phyloP scores from a whole-genome alignment of 495 filamentous ascomycete species.

The Neurospora hispaniola region DNA sequence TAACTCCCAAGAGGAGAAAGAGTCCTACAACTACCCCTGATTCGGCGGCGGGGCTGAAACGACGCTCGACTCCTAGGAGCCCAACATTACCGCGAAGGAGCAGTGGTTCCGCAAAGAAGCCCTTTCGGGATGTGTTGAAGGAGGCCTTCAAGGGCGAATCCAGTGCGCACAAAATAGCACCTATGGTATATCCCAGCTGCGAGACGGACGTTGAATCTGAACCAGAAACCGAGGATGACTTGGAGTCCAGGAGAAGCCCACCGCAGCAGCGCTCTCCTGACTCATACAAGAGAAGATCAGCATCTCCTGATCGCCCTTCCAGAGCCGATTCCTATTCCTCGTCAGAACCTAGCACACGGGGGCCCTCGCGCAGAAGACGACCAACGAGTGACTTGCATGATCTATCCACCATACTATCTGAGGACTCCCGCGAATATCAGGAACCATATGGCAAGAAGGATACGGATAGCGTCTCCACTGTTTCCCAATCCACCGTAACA shows the following conservation, averaged over 20 bases:
- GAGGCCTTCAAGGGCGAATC: constrained; percentile 49
- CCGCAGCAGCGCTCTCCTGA: constrained; percentile 19
- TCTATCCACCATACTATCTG: constrained; percentile 63
- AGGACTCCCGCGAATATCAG: constrained; percentile 41
- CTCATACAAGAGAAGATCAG: constrained; percentile 13
- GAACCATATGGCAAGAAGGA: constrained; percentile 20
- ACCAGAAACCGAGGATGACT: constrained; percentile 19
- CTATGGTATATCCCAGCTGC: constrained; percentile 34
- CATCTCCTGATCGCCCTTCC: constrained; percentile 23
- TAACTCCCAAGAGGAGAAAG: constrained; percentile 21
- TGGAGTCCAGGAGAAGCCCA: constrained; percentile 5
- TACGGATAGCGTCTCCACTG: constrained; percentile 29
- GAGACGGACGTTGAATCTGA: constrained; percentile 25
- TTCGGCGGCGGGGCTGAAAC: constrained; percentile 26
- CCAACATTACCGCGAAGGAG: constrained; percentile 30
- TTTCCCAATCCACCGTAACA: constrained; percentile 41
- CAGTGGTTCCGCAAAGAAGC: constrained; percentile 18
- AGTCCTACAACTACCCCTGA: constrained; percentile 13
- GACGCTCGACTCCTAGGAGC: constrained; percentile 38
- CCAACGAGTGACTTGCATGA: constrained; percentile 56
- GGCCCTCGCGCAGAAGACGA: constrained; percentile 33
- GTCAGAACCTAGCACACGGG: constrained; percentile 14
- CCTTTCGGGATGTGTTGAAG: constrained; percentile 39
- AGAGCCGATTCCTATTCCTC: constrained; percentile 24
- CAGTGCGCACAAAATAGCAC: constrained; percentile 28